phyloP scores from a whole-genome alignment of 2,329 filamentous ascomycete genomes.

The Ophiocordyceps unilateralis region DNA sequence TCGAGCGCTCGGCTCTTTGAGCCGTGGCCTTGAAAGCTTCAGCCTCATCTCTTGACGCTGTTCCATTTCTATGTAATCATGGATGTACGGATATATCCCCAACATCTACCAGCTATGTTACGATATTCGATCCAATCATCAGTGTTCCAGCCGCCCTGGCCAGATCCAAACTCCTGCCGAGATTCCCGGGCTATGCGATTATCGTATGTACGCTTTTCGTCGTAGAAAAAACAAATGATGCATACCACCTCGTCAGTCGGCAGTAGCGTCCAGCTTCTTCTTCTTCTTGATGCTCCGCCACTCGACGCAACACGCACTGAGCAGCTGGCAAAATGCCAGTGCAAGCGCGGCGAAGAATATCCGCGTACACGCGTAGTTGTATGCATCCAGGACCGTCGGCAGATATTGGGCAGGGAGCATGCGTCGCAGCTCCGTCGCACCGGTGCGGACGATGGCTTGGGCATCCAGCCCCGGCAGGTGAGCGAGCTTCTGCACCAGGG shows the following conservation, averaged over 20 bases:
- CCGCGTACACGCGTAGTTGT: constrained; percentile 44
- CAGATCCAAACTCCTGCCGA: no score
- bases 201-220: background rate
- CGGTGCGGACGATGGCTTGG: constrained; percentile 24
- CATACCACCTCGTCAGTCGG: background rate
- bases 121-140: no score
- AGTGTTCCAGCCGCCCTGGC: no score
- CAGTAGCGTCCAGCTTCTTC: constrained; percentile 3
- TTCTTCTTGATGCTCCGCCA: constrained; percentile 51
- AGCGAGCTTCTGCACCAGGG: constrained; percentile 26
- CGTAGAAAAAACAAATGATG: background rate
- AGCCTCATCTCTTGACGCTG: no score
- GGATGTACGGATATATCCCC: no score
- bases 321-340: constrained; percentile 34
- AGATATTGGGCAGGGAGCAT: constrained; percentile 32
- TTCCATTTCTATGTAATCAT: no score
- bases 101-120: no score
- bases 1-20: no score
- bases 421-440: constrained; percentile 42
- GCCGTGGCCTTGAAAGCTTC: no score
- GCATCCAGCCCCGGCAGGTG: constrained; percentile 25
- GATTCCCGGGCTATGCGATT: background rate
- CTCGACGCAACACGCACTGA: constrained; percentile 41
- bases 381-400: constrained; percentile 38
- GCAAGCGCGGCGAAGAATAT: constrained; percentile 47